These are phyloP conservation scores for Colletotrichum chlorophyti DNA, from an alignment of 2,329 filamentous ascomycete genomes.

Conservation along the genomic window DNA sequence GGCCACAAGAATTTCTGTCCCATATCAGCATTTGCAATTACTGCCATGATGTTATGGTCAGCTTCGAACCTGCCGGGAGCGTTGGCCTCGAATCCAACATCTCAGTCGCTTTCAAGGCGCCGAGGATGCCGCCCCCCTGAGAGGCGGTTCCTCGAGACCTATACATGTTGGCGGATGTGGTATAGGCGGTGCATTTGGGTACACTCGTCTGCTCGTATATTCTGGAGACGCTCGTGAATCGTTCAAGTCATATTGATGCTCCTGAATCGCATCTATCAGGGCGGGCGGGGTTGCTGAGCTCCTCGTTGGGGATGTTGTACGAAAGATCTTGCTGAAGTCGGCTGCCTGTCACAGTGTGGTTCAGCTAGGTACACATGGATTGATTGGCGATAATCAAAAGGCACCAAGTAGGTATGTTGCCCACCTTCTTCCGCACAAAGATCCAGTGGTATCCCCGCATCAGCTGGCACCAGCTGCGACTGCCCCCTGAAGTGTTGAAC, in stretches of 20 bases:
- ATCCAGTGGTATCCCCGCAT: no score
- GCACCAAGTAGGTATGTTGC: no score
- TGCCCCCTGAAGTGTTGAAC: neutral
- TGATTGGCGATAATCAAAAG: constrained; percentile 4
- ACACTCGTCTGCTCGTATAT: neutral
- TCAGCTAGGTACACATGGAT: neutral
- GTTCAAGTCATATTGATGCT: constrained; percentile 12
- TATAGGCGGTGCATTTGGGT: constrained; percentile 15
- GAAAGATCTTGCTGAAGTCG: constrained; percentile 6
- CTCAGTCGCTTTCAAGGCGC: constrained; percentile 79
- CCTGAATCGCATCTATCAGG: neutral
- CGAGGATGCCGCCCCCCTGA: constrained; percentile 66
- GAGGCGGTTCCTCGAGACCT: constrained; percentile 49
- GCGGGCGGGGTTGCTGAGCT: constrained; percentile 15
- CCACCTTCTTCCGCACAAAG: no score
- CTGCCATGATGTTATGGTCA: constrained; percentile 4
- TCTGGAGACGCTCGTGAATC: neutral
- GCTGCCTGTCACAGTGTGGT: constrained; percentile 13
- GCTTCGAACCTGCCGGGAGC: constrained; percentile 76
- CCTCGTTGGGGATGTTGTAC: constrained; percentile 17
- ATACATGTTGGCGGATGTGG: constrained; percentile 44
- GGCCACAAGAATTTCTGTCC: constrained; percentile 79
- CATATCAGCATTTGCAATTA: neutral
- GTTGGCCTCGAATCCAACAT: constrained; percentile 80
- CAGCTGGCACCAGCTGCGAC: constrained; percentile 23